Conservation (phyloP, 495 filamentous ascomycete genomes). For the Xylaria venustula region DNA sequence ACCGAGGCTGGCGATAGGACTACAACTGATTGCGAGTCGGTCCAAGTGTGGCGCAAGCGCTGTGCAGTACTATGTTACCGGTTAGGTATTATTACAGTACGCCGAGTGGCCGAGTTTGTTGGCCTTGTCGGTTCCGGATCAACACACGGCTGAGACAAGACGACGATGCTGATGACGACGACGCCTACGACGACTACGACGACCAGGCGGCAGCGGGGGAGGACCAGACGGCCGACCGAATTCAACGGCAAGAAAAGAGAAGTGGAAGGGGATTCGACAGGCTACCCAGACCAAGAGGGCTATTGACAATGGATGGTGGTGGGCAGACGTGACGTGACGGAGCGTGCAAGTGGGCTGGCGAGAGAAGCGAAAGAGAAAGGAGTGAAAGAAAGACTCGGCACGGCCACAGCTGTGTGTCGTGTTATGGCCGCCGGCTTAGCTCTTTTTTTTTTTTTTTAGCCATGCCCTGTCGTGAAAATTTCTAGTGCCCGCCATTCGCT, state of each 20-base stretch:
- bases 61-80: too few species aligned
- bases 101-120: too few species aligned
- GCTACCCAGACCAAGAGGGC: constrained; percentile 33
- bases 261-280: constrained; percentile 35
- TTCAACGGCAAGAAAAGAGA: constrained; percentile 28
- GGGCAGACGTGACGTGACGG: constrained; percentile 30
- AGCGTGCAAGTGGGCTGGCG: constrained; percentile 32
- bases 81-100: too few species aligned
- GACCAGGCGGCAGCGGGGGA: constrained; percentile 1
- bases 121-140: too few species aligned
- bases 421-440: background rate
- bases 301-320: constrained; percentile 38
- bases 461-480: background rate
- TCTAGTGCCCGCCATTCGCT: constrained; percentile 2
- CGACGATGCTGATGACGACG: too few species aligned
- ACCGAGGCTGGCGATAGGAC: too few species aligned
- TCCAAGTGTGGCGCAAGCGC: background rate
- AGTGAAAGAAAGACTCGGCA: constrained; percentile 27
- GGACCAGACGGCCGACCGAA: background rate
- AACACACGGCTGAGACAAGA: too few species aligned
- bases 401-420: background rate
- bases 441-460: background rate
- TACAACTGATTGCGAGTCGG: too few species aligned
- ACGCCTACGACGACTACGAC: too few species aligned
- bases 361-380: constrained; percentile 31